Conservation (phyloP, 164 flowering plant genomes). For the Vitis rupestris region DNA sequence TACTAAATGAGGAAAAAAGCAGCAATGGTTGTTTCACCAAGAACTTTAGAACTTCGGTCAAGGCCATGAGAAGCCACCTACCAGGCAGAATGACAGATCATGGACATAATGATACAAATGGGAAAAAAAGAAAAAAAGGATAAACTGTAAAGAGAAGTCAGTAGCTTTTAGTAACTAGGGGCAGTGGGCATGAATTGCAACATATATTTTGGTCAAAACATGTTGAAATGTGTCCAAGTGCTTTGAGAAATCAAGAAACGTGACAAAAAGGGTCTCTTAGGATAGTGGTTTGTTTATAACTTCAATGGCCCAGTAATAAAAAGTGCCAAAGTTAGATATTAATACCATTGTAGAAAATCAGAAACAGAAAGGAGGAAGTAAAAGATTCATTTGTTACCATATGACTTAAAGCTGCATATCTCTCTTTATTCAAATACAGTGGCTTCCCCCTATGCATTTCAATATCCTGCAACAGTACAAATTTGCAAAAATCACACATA, state of each 20-base stretch:
- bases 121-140: not conserved
- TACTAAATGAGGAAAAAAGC: conserved; percentile 44
- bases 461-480: conserved; percentile 53
- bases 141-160: too few species aligned
- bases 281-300: not conserved
- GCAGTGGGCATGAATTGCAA: too few species aligned
- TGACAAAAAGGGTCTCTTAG: too few species aligned
- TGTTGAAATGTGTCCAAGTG: too few species aligned
- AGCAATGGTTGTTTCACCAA: conserved; percentile 70
- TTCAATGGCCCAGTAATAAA: not conserved
- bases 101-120: not conserved
- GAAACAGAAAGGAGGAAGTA: not conserved
- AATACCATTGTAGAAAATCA: not conserved
- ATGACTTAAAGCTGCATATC: conserved; percentile 78
- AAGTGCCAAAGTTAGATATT: not conserved
- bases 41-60: conserved; percentile 84
- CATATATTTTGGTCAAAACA: too few species aligned
- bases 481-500: conserved; percentile 1
- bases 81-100: conserved; percentile 5
- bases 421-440: conserved; percentile 79
- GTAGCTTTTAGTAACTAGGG: too few species aligned
- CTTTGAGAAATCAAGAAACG: not conserved
- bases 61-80: conserved; percentile 97
- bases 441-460: conserved; percentile 86
- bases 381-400: conserved; percentile 45